These are phyloP conservation scores for Cyberlindnera euphorbiae DNA, from an alignment of 805 yeast species.

Conservation along the genomic window DNA sequence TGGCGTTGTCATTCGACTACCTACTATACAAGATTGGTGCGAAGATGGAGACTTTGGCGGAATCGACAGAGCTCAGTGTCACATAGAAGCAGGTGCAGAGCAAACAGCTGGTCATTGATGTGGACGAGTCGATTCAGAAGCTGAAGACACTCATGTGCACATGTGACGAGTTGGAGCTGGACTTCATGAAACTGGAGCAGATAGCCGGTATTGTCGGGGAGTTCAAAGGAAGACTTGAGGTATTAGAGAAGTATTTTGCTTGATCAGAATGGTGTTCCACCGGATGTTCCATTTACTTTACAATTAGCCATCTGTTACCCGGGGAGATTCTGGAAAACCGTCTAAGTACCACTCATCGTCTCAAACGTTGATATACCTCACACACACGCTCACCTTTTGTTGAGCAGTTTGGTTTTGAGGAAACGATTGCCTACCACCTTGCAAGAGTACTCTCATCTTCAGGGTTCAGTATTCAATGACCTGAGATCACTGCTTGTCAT, in stretches of 20 bases:
- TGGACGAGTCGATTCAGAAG: slow-evolving; percentile 37
- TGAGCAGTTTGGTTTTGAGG: too few species aligned
- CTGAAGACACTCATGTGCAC: slow-evolving; percentile 36
- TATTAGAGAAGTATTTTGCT: slow-evolving; percentile 28
- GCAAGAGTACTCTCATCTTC: too few species aligned
- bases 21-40: slow-evolving; percentile 58
- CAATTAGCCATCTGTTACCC: too few species aligned
- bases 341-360: too few species aligned
- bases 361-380: too few species aligned
- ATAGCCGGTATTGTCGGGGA: slow-evolving; percentile 37
- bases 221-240: slow-evolving; percentile 34
- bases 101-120: slow-evolving; percentile 22
- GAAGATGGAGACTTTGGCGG: slow-evolving; percentile 43
- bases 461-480: too few species aligned
- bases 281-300: too few species aligned
- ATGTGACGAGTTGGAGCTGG: slow-evolving; percentile 48
- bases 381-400: too few species aligned
- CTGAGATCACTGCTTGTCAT: too few species aligned
- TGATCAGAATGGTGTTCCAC: too few species aligned
- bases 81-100: slow-evolving; percentile 22
- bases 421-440: too few species aligned
- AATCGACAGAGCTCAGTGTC: slow-evolving; percentile 31
- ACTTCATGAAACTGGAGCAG: slow-evolving; percentile 46
- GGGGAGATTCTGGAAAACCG: too few species aligned
- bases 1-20: slow-evolving; percentile 62